Base-by-base conservation (phyloP, 139 green algal genomes). In the Asterochloris erici region DNA sequence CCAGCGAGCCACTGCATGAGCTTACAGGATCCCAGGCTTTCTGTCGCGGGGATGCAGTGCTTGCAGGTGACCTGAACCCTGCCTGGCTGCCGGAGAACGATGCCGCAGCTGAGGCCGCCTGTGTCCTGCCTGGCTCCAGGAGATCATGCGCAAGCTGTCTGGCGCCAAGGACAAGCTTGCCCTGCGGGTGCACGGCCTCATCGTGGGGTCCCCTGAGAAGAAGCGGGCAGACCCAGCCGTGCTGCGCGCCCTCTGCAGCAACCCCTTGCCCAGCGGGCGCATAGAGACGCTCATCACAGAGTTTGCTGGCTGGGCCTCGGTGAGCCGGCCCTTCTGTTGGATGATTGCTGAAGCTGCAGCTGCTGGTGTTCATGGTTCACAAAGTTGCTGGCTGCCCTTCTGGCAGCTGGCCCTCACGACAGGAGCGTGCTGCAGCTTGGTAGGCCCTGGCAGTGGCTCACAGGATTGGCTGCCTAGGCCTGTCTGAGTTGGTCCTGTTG, bases 131-230 rank as follows among this genome's bases (percentile, higher is more conserved):
- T 54, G 38, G 38, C 38, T 54, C 38, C 38, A 54, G 27, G 91
- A 96, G 14, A 92, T 97, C 79, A 97, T 96, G 93, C 85, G 91
- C 54, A 96, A 97, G 88, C 92, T 97, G 63, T 77, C 89, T 70
- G 84, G 84, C 11, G 89, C 87, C n/a, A 95, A 95, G 73, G 92
- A 96, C 85, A 94, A 93, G 84, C 89, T 97, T 62, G 84, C 86
- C 14, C 87, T 97, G 84, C 85, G 94, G 23, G 93, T 97, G 70
- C 94, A 97, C 84, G 93, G 93, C 19, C 90, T 97, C 21, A 91
- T 97, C 21, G 85, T 97, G 27, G 84, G 84, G n/a, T 86, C 85
- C 11, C 94, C 93, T 11, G 91, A 96, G 76, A 93, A 95, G 85
- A 91, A 94, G 87, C 83, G 91, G 14, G 91, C 94, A 2, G 94